Conservation (phyloP, 164 flowering plant species). For the Nelumbo lutea region DNA sequence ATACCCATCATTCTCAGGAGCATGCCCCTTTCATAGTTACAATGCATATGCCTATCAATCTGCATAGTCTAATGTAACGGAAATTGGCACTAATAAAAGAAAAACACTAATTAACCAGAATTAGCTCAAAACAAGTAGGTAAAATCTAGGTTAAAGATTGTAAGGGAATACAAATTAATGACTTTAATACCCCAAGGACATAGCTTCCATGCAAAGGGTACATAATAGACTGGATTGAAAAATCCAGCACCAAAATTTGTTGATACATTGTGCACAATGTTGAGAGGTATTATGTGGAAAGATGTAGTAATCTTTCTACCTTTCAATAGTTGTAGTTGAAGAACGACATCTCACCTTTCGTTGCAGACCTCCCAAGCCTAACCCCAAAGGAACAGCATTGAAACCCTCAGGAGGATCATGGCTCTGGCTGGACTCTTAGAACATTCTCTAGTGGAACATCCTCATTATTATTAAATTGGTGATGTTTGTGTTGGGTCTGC, state of each 20-base stretch:
- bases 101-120: background rate
- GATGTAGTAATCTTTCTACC: background rate
- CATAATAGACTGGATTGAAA: too few species aligned
- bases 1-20: background rate
- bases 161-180: too few species aligned
- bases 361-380: slow-evolving; percentile 81
- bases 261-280: too few species aligned
- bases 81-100: background rate
- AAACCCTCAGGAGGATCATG: slow-evolving; percentile 22
- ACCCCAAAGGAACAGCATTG: slow-evolving; percentile 63
- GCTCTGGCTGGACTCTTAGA: slow-evolving; percentile 20
- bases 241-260: too few species aligned
- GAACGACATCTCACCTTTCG: slow-evolving; percentile 45
- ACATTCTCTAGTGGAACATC: slow-evolving; percentile 20
- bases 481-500: slow-evolving; percentile 21
- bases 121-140: background rate
- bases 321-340: background rate
- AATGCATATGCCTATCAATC: background rate
- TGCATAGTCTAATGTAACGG: background rate
- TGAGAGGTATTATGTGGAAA: background rate
- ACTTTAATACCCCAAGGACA: too few species aligned
- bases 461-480: slow-evolving; percentile 12
- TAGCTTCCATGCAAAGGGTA: too few species aligned
- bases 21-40: background rate
- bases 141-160: background rate